Conservation (phyloP, 352 stramenopile species). For the Phytophthora quininea region DNA sequence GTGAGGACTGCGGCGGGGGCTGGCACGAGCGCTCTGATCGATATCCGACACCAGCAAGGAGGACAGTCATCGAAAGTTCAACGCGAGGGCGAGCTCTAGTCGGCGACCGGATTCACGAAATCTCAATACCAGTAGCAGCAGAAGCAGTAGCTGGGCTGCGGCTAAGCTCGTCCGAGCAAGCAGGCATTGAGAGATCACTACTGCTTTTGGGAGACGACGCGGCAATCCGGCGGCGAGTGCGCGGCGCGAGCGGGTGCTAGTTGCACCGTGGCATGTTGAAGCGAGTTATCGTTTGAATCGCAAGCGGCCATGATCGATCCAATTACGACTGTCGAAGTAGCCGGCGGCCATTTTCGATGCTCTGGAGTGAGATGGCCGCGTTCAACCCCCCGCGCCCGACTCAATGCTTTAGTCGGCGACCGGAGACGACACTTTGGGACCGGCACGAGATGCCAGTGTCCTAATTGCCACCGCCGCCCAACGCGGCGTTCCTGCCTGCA, state of each 20-base stretch:
- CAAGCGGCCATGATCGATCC: constrained; percentile 14
- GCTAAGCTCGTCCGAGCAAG: no score
- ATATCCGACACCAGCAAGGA: background rate
- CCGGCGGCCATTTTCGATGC: background rate
- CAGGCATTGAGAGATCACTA: background rate
- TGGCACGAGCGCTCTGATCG: background rate
- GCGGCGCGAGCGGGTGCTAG: background rate
- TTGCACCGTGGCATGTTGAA: constrained; percentile 23
- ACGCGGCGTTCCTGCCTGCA: no score
- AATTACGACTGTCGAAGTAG: background rate
- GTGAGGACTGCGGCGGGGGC: constrained; percentile 6
- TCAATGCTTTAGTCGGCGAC: constrained; percentile 4
- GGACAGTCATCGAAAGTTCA: constrained; percentile 9
- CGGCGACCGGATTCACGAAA: no score
- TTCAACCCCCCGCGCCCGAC: constrained; percentile 13
- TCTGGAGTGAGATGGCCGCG: constrained; percentile 15
- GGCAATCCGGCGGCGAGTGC: background rate
- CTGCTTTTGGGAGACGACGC: background rate
- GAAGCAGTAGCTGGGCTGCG: no score
- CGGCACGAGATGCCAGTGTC: no score
- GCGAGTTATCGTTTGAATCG: constrained; percentile 23
- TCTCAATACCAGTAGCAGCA: no score
- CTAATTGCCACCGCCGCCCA: no score
- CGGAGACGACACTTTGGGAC: background rate
- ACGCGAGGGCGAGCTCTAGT: background rate